phyloP scores from a whole-genome alignment of 208 protist genomes.

The Trichomonas vaginalis region DNA sequence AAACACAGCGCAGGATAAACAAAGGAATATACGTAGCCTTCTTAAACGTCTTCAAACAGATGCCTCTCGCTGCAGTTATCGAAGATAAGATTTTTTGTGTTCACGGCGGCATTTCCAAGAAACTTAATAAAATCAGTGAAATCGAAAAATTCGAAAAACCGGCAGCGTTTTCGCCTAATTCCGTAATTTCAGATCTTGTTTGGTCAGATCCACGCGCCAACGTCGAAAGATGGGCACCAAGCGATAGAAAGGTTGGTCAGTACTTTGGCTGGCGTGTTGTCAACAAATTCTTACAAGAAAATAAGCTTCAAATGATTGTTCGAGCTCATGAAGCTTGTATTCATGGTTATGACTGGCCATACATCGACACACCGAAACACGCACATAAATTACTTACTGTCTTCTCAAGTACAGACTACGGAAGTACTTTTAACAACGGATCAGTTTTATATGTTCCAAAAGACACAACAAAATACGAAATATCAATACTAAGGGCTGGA shows the following conservation, averaged over 20 bases:
- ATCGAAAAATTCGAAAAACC: not conserved
- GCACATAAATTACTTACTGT: no score
- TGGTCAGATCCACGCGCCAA: not conserved
- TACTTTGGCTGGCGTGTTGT: not conserved
- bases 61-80: not conserved
- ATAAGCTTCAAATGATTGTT: not conserved
- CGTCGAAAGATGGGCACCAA: not conserved
- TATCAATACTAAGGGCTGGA: no score
- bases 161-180: not conserved
- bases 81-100: not conserved
- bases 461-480: no score
- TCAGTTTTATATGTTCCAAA: no score
- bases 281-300: not conserved
- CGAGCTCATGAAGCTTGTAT: not conserved
- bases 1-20: not conserved
- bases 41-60: not conserved
- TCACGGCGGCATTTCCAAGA: not conserved
- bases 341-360: not conserved
- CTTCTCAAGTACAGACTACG: no score
- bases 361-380: no score
- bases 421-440: no score
- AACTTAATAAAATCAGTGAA: slow-evolving; percentile 3
- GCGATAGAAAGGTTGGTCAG: not conserved
- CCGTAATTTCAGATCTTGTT: not conserved
- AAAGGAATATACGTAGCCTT: slow-evolving; percentile 9